phyloP scores from a whole-genome alignment of 1,139 yeast genomes.

The Kodamaea sp. region DNA sequence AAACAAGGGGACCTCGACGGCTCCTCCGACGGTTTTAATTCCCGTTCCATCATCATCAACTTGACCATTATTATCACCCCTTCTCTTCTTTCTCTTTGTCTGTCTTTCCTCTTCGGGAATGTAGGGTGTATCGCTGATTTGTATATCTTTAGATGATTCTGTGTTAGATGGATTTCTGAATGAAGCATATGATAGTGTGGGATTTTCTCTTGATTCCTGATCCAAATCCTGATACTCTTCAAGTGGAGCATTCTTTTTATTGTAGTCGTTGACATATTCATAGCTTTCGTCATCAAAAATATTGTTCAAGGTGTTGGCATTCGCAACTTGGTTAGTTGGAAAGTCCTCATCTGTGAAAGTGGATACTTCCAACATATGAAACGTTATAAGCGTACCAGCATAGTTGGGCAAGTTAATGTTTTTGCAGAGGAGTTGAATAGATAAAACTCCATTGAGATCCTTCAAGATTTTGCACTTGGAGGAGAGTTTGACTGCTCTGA shows the following conservation, averaged over 20 bases:
- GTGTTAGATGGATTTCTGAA: constrained; percentile 11
- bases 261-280: constrained; percentile 22
- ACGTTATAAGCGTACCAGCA: constrained; percentile 64
- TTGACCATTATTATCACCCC: background rate
- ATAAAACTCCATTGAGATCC: constrained; percentile 56
- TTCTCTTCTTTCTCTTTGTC: background rate
- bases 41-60: background rate
- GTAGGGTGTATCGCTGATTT: background rate
- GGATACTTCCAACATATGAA: constrained; percentile 54
- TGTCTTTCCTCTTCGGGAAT: background rate
- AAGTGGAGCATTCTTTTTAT: constrained; percentile 2
- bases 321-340: constrained; percentile 3
- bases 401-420: constrained; percentile 35
- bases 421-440: constrained; percentile 46
- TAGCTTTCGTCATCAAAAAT: constrained; percentile 29
- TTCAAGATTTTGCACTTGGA: constrained; percentile 60
- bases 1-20: constrained; percentile 43
- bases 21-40: constrained; percentile 37
- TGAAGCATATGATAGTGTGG: constrained; percentile 21
- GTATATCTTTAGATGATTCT: background rate
- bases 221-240: constrained; percentile 17
- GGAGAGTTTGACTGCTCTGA: constrained; percentile 57
- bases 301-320: constrained; percentile 12
- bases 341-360: constrained; percentile 20
- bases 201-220: constrained; percentile 6